Conservation (phyloP, 176 grass and related monocot species). For the Rhynchospora tenuis region DNA sequence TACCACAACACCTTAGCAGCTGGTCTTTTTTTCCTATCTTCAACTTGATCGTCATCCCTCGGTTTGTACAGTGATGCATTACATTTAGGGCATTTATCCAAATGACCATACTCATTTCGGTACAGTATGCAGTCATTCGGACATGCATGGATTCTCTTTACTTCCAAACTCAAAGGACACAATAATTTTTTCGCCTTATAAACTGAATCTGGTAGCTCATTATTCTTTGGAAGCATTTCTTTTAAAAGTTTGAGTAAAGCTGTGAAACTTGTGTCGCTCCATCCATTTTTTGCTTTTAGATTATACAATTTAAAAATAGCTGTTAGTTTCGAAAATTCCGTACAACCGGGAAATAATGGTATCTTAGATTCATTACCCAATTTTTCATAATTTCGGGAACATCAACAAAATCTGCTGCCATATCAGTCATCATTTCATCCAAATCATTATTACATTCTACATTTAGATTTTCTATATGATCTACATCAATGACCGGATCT, state of each 20-base stretch:
- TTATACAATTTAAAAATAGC: not conserved
- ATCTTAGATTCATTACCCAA: not conserved
- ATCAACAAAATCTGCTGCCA: not conserved
- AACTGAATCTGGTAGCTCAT: slow-evolving; percentile 12
- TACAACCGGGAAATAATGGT: not conserved
- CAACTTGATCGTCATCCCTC: too few relatives aligned
- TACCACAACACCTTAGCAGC: not conserved
- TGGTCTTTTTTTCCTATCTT: not conserved
- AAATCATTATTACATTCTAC: not conserved
- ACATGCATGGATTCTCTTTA: slow-evolving; percentile 22
- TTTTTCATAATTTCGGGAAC: not conserved
- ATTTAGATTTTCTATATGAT: not conserved
- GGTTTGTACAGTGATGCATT: not conserved
- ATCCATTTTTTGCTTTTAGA: not conserved
- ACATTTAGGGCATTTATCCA: not conserved
- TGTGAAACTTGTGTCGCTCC: not conserved
- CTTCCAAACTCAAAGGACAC: not conserved
- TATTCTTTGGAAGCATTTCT: not conserved
- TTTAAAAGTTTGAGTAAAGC: not conserved
- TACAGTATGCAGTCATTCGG: slow-evolving; percentile 19
- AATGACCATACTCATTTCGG: not conserved
- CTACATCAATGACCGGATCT: not conserved
- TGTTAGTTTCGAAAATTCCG: not conserved
- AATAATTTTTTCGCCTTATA: slow-evolving; percentile 26
- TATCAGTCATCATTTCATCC: not conserved